A percentile compares a stretch with the other conserved stretches of the same genome.
Evolutionary conservation across 1,284 basidiomycete species (phyloP).

Genomic region (Cryptococcus sp.): DNA sequence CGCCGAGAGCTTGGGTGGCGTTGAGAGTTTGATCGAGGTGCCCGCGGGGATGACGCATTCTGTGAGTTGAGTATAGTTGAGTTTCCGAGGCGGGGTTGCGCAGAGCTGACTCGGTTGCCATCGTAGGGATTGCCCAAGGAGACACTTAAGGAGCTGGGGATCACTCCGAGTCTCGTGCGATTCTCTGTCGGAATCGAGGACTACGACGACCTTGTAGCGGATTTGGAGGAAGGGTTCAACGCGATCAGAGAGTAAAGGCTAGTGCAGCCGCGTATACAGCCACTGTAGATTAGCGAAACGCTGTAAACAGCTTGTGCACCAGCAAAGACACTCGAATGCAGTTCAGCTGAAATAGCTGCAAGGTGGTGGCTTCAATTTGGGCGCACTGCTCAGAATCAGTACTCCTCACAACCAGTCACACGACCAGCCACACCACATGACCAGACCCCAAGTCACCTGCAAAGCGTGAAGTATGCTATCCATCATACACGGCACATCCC

Average conservation of each 20-base stretch:
- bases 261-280: too few relatives aligned
- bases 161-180: constrained; percentile 74
- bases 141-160: constrained; percentile 68
- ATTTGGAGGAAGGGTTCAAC: constrained; percentile 68
- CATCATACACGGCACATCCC: constrained; percentile 43
- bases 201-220: constrained; percentile 70
- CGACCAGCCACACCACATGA: too few relatives aligned
- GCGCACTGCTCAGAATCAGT: too few relatives aligned
- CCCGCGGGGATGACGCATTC: constrained; percentile 72
- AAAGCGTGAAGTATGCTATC: constrained; percentile 34
- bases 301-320: too few relatives aligned
- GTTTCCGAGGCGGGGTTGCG: background rate
- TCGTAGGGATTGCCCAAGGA: constrained; percentile 63
- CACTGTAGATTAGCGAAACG: too few relatives aligned
- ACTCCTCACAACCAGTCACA: too few relatives aligned
- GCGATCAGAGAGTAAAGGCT: constrained; percentile 12
- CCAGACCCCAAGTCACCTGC: background rate
- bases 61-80: constrained; percentile 23
- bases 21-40: constrained; percentile 83
- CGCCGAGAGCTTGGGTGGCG: constrained; percentile 86
- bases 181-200: constrained; percentile 89
- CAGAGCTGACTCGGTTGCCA: background rate
- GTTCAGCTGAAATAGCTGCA: too few relatives aligned
- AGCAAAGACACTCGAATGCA: too few relatives aligned
- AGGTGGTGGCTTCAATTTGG: too few relatives aligned